Evolutionary conservation across 495 filamentous ascomycete species (phyloP), one percentile per base, ranked within the genome.

Genomic region (Annulohypoxylon maeteangense): DNA sequence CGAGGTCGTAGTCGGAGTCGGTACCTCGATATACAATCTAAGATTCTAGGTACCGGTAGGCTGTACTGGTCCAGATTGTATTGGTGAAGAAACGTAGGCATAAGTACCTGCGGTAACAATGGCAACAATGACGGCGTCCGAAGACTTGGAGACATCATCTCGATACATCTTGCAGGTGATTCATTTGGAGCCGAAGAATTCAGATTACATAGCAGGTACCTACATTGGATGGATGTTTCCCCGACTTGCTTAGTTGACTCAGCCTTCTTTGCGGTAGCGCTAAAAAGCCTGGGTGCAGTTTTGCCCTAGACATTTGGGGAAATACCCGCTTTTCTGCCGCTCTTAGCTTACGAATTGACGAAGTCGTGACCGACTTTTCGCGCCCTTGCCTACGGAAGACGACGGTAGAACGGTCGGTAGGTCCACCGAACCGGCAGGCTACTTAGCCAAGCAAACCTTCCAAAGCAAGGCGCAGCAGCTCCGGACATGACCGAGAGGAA

Each of bases 401-500:
- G 36, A 62, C 66, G 59, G 66, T 23, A 55, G 50, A 55, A 47
- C 57, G 62, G 68, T 63, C 42, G 42, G 61, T 72, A 54, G 70
- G 61, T 53, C 47, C 31, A 72, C 64, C 70, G 65, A 68, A 60
- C 45, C 66, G 65, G 66, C 38, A 57, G 48, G 34, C n/a, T n/a
- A n/a, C n/a, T n/a, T n/a, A 36, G 42, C 27, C 53, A 22, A 59
- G 64, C 40, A 44, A 44, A 44, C 40, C 40, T 6, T 6, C 40
- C 40, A 44, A 44, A 18, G 40, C 64, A 72, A 54, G 70, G 70
- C 70, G 70, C 70, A 72, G 70, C 55, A 68, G 36, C 59, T 29
- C 70, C 70, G 70, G 70, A 72, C 69, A 68, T 72, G 65, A n/a
- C 70, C 70, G 70, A 54, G 22, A 72, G 31, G 51, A 45, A 57